phyloP scores from a whole-genome alignment of 306 rosid species.

The Lagenaria siceraria region DNA sequence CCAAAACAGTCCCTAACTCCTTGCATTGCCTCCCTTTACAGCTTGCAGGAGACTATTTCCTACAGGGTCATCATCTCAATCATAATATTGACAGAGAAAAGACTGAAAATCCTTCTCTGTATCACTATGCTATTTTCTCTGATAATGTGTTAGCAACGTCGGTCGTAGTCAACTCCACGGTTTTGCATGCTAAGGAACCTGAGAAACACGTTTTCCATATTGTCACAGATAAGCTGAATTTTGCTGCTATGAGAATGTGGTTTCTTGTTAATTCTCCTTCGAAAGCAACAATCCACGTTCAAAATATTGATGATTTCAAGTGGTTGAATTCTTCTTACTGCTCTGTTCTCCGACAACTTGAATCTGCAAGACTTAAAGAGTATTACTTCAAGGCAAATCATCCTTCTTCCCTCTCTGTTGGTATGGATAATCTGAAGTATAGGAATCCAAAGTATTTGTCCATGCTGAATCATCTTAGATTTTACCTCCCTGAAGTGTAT shows the following conservation, averaged over 20 bases:
- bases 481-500: conserved; percentile 89
- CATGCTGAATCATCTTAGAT: conserved; percentile 88
- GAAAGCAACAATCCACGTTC: conserved; percentile 63
- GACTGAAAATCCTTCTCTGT: conserved; percentile 66
- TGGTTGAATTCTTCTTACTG: conserved; percentile 97
- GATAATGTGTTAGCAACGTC: conserved; percentile 92
- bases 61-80: conserved; percentile 50
- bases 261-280: conserved; percentile 73
- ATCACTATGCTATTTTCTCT: conserved; percentile 91
- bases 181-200: conserved; percentile 75
- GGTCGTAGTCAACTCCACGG: conserved; percentile 88
- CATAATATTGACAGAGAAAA: conserved; percentile 37
- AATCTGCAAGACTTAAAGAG: conserved; percentile 83
- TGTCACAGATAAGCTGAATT: conserved; percentile 83
- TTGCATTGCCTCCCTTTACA: conserved; percentile 86
- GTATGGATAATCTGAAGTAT: conserved; percentile 78
- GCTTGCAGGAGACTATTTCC: conserved; percentile 72
- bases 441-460: conserved; percentile 94
- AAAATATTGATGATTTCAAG: conserved; percentile 82
- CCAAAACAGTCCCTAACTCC: conserved; percentile 79
- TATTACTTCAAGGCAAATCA: conserved; percentile 88
- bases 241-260: conserved; percentile 95
- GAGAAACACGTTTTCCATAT: conserved; percentile 83
- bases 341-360: conserved; percentile 91
- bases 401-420: conserved; percentile 76